Evolutionary conservation across 2,329 filamentous ascomycete species (phyloP), one percentile per base, ranked within the genome.

Genomic region (Cladorrhinum sp.): DNA sequence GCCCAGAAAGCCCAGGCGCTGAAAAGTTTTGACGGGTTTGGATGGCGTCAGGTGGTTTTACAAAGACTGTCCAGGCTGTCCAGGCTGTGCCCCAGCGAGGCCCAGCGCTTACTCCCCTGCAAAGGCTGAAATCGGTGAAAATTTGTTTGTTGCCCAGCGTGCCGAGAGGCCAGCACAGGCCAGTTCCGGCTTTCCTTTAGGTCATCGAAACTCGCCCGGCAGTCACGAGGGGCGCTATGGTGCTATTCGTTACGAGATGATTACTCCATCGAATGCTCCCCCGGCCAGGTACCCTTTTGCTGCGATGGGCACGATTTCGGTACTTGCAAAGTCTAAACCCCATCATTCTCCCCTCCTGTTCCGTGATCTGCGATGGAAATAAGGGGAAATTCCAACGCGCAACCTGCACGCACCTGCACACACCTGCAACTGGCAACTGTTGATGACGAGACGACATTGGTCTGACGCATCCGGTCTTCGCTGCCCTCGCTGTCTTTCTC

Each of bases 171-270:
- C 62, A 61, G 65, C 61, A 55, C 28, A 46, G 42, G 26, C 56
- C 53, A 57, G 36, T 46, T 39, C 52, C 58, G 58, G 57, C 62
- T 62, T 67, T 64, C 55, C 42, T 28, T 69, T 70, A 69, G 63
- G 64, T 66, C 62, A 70, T 69, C 58, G 61, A 70, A 69, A 69
- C 68, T 63, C 64, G 59, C 60, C 54, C 60, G 61, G 57, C 57
- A 62, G 68, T 70, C 68, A 70, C 68, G 67, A 51, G 68, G 65
- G 26, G 28, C 61, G 33, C 54, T 46, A 52, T 18, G 48, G 62
- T 42, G 55, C 58, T 62, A 62, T 63, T 59, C 62, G 48, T 70
- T 70, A 70, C 68, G 68, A 62, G 61, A 70, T 66, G 28, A 64
- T 67, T 67, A 67, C 62, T 61, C 62, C 62, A 66, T 67, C 49